phyloP scores from a whole-genome alignment of 164 flowering plant species.

The Kingdonia uniflora region DNA sequence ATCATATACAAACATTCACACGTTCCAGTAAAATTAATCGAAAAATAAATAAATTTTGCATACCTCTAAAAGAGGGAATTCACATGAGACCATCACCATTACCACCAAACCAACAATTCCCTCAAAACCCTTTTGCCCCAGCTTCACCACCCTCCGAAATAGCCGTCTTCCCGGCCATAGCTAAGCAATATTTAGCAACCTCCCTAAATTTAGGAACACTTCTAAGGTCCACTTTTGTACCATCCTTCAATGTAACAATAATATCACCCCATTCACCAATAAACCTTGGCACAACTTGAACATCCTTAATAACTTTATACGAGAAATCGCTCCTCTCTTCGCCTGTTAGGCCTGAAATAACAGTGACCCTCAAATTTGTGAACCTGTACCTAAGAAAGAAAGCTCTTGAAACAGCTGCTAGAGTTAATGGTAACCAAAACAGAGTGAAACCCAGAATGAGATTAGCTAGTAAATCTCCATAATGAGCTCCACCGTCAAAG shows the following conservation, averaged over 20 bases:
- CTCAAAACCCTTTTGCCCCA: slow-evolving; percentile 51
- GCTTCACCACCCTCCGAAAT: slow-evolving; percentile 20
- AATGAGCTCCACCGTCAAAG: slow-evolving; percentile 97
- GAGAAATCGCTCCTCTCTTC: slow-evolving; percentile 83
- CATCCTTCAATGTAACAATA: slow-evolving; percentile 75
- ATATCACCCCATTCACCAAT: slow-evolving; percentile 98
- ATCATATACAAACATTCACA: no score
- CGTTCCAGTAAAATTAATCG: no score
- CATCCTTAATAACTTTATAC: slow-evolving; percentile 72
- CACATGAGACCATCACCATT: no score
- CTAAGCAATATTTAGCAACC: slow-evolving; percentile 68
- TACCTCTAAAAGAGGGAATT: no score
- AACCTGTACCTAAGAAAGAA: slow-evolving; percentile 81
- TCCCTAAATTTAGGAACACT: slow-evolving; percentile 93
- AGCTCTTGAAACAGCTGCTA: slow-evolving; percentile 82
- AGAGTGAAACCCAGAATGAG: slow-evolving; percentile 91
- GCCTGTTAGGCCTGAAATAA: slow-evolving; percentile 86
- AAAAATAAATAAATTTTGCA: no score
- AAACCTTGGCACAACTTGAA: slow-evolving; percentile 90
- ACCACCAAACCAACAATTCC: no score
- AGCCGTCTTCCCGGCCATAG: slow-evolving; percentile 56
- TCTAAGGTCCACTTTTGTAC: slow-evolving; percentile 85
- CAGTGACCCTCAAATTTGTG: slow-evolving; percentile 83
- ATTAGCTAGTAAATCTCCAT: slow-evolving; percentile 79
- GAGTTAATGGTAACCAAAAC: slow-evolving; percentile 77